Evolutionary conservation across 306 rosid species (phyloP).

Genomic region (Quercus engelmannii): DNA sequence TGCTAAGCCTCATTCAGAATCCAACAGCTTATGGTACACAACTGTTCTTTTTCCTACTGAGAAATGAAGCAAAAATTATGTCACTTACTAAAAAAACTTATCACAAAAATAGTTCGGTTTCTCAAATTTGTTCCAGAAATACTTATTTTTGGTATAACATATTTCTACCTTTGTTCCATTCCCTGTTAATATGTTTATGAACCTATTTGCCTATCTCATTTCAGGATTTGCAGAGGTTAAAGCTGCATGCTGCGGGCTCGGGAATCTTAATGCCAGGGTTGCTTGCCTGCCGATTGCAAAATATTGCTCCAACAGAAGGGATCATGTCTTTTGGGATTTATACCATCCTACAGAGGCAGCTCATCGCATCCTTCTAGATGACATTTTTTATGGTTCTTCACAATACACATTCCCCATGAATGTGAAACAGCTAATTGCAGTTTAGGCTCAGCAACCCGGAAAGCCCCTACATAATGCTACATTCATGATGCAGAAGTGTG

Average conservation of each 20-base stretch:
- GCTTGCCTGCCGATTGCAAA: constrained; percentile 47
- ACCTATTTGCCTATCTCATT: neutral
- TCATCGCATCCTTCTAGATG: constrained; percentile 31
- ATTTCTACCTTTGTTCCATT: neutral
- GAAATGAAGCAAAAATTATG: neutral
- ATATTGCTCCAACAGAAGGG: constrained; percentile 53
- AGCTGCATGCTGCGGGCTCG: constrained; percentile 79
- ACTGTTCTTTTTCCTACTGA: neutral
- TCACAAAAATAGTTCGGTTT: too few species aligned
- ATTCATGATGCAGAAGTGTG: neutral
- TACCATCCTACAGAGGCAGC: constrained; percentile 74
- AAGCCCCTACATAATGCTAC: neutral
- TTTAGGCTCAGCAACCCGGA: constrained; percentile 14
- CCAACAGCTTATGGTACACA: constrained; percentile 50
- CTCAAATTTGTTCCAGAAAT: neutral
- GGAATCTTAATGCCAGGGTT: constrained; percentile 40
- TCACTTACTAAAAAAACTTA: too few species aligned
- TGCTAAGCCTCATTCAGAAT: constrained; percentile 37
- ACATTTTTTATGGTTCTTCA: constrained; percentile 46
- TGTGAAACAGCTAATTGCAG: constrained; percentile 46
- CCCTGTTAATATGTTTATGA: neutral
- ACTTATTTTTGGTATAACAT: neutral
- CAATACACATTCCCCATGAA: constrained; percentile 48
- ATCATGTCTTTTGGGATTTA: constrained; percentile 73
- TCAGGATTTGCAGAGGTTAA: constrained; percentile 61